Evolutionary conservation across 2,329 filamentous ascomycete genomes (phyloP).

Genomic region (Fusarium xylarioides): DNA sequence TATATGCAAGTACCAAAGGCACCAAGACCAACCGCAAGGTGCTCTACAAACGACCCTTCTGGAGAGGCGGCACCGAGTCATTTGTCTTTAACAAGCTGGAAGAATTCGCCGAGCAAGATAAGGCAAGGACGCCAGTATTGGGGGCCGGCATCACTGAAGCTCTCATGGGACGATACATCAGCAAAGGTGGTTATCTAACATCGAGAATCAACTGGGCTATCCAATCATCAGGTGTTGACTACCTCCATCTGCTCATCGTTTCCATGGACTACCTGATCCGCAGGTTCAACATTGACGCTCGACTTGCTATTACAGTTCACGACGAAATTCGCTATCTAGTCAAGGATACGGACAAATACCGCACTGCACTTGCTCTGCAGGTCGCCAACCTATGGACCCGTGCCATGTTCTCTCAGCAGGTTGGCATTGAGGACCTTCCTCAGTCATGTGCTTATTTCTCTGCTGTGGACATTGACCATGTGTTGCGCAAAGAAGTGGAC

Average conservation of each 20-base stretch:
- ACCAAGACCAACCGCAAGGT: conserved; percentile 80
- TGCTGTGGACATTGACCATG: conserved; percentile 92
- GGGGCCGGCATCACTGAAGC: conserved; percentile 97
- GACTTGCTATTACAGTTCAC: conserved; percentile 92
- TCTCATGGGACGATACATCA: conserved; percentile 86
- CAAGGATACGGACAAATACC: conserved; percentile 84
- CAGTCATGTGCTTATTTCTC: conserved; percentile 96
- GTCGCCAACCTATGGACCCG: conserved; percentile 96
- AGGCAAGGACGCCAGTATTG: conserved; percentile 88
- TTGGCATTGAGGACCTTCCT: conserved; percentile 93
- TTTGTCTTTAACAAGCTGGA: conserved; percentile 99
- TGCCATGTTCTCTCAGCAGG: conserved; percentile 96
- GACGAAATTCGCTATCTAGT: conserved; percentile 97
- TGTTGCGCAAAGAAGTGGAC: conserved; percentile 96
- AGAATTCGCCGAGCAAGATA: conserved; percentile 95
- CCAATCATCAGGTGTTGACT: conserved; percentile 96
- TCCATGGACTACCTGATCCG: conserved; percentile 93
- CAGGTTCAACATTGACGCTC: conserved; percentile 84
- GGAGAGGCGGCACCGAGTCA: conserved; percentile 95
- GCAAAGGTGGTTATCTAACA: conserved; percentile 91
- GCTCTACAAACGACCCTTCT: conserved; percentile 81
- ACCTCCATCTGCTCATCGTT: conserved; percentile 91
- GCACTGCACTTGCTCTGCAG: conserved; percentile 90
- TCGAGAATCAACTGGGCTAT: conserved; percentile 99
- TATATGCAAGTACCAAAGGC: conserved; percentile 92